These are phyloP conservation scores for Benincasa hispida DNA, from an alignment of 306 rosid genomes.

Conservation along the genomic window DNA sequence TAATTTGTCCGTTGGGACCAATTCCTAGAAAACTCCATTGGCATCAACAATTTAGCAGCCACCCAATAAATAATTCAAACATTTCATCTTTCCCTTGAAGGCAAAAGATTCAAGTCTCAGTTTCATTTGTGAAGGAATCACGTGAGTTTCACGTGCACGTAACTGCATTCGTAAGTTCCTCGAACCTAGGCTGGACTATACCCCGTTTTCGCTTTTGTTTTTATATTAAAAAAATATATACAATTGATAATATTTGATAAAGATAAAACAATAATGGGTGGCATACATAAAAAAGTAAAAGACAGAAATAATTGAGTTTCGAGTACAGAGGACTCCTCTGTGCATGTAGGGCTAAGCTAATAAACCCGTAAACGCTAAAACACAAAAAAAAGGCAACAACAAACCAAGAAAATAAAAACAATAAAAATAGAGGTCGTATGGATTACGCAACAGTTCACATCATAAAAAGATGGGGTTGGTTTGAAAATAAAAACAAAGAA, in stretches of 20 bases:
- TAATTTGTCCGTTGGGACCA: not conserved
- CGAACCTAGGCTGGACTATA: not conserved
- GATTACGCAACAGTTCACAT: slow-evolving; percentile 5
- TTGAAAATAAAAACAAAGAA: not conserved
- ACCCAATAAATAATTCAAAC: not conserved
- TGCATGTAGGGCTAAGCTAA: too few relatives aligned
- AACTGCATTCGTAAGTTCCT: not conserved
- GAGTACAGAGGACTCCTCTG: not conserved
- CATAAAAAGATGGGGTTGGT: not conserved
- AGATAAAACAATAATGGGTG: too few relatives aligned
- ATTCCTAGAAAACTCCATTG: not conserved
- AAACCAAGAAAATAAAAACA: too few relatives aligned
- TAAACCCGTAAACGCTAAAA: not conserved
- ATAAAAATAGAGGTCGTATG: not conserved
- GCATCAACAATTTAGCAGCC: not conserved
- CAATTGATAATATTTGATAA: too few relatives aligned
- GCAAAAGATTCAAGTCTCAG: not conserved
- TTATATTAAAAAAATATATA: too few relatives aligned
- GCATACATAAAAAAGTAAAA: too few relatives aligned
- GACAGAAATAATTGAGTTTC: not conserved
- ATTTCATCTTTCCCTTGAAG: not conserved
- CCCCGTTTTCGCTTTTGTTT: too few relatives aligned
- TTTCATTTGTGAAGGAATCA: not conserved
- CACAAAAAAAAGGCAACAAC: not conserved
- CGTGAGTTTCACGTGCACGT: not conserved